phyloP scores from a whole-genome alignment of 2,329 filamentous ascomycete genomes.

The Nothomitra cinnamomea region DNA sequence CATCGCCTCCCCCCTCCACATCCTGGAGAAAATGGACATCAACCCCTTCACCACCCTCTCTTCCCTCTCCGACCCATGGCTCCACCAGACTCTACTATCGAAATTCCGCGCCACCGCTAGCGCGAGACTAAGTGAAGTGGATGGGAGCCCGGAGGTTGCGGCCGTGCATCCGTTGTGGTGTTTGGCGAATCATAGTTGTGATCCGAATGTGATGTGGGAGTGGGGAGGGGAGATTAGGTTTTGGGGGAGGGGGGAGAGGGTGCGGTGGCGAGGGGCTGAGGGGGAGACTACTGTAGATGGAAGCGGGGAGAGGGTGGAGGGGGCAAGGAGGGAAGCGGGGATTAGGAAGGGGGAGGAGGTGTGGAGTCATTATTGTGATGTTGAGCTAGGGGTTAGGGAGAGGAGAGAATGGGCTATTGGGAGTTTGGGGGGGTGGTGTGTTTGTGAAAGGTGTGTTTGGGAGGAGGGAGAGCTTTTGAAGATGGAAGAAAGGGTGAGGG shows the following conservation, averaged over 20 bases:
- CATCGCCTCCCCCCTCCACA: conserved; percentile 55
- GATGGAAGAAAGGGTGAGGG: background rate
- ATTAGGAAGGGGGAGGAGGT: conserved; percentile 71
- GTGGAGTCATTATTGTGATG: conserved; percentile 86
- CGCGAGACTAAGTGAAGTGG: conserved; percentile 40
- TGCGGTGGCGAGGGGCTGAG: conserved; percentile 7
- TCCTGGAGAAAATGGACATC: conserved; percentile 72
- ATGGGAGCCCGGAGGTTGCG: conserved; percentile 75
- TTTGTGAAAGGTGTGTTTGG: conserved; percentile 64
- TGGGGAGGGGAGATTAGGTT: conserved; percentile 62
- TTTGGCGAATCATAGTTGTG: conserved; percentile 87
- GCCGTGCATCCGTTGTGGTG: conserved; percentile 95
- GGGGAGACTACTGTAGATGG: conserved; percentile 14
- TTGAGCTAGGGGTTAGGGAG: conserved; percentile 58
- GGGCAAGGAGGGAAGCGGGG: conserved; percentile 40
- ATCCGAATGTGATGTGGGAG: conserved; percentile 89
- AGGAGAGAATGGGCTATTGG: conserved; percentile 79
- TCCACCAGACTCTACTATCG: conserved; percentile 79
- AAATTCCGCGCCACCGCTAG: conserved; percentile 91
- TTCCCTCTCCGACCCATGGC: conserved; percentile 49
- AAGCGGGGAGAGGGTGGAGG: conserved; percentile 54
- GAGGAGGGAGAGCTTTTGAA: conserved; percentile 31
- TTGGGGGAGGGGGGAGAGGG: conserved; percentile 39
- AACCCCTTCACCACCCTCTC: conserved; percentile 11
- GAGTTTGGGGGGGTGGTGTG: conserved; percentile 74